Evolutionary conservation across 2,329 filamentous ascomycete genomes (phyloP).

Genomic region (Zymoseptoria tritici): DNA sequence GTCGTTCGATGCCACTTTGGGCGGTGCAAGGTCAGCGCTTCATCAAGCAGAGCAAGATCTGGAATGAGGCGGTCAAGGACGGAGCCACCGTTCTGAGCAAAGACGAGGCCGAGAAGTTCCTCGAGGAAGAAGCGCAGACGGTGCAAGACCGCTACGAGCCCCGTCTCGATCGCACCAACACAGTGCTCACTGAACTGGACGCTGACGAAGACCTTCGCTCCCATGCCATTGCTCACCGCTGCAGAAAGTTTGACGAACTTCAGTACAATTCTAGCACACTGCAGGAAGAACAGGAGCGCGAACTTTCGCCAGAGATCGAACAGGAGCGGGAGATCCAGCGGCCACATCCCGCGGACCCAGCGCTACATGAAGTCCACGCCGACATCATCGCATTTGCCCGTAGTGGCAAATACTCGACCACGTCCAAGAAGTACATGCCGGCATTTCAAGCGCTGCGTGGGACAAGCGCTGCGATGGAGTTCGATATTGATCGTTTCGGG

Average conservation of each 20-base stretch:
- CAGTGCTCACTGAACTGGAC: conserved; percentile 26
- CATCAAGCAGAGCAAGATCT: conserved; percentile 21
- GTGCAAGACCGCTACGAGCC: conserved; percentile 42
- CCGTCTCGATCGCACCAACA: background rate
- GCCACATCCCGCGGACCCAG: conserved; percentile 36
- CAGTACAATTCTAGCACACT: conserved; percentile 32
- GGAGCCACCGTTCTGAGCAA: conserved; percentile 21
- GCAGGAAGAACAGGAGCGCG: conserved; percentile 62
- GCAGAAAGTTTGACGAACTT: conserved; percentile 29
- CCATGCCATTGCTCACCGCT: conserved; percentile 35
- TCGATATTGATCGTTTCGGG: background rate
- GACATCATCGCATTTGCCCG: conserved; percentile 38
- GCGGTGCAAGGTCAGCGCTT: conserved; percentile 51
- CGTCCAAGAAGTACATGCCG: conserved; percentile 30
- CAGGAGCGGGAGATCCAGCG: conserved; percentile 48
- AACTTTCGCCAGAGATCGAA: conserved; percentile 58
- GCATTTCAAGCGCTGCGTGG: conserved; percentile 8
- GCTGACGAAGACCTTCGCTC: conserved; percentile 32
- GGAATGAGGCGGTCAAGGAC: conserved; percentile 1
- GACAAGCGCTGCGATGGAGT: conserved; percentile 4
- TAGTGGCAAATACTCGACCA: conserved; percentile 27
- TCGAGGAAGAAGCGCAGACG: conserved; percentile 61
- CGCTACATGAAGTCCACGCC: conserved; percentile 36
- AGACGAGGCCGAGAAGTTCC: conserved; percentile 51
- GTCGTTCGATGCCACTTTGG: conserved; percentile 52